Conservation (phyloP, 176 grass and related monocot genomes). For the barley (Hordeum vulgare) region MorexV3_pseudomolecules_assembly NC_058520.1:615846746-615847245, state of each 20-base stretch:
- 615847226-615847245: too few relatives aligned
- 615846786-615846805: not conserved
- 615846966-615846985: not conserved
- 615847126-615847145: too few relatives aligned
- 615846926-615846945: not conserved
- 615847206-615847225: too few relatives aligned
- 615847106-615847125: too few relatives aligned
- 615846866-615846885: not conserved
- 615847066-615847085: not conserved
- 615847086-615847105: too few relatives aligned
- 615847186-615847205: too few relatives aligned
- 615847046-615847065: not conserved
- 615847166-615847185: not conserved
- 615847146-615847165: too few relatives aligned
- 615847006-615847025: not conserved
- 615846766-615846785: not conserved
- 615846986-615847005: not conserved
- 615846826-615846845: not conserved
- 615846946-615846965: not conserved
- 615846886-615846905: not conserved
- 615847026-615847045: not conserved
- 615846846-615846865: not conserved
- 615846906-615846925: not conserved
- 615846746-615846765: not conserved
- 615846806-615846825: not conserved